Base-by-base conservation (phyloP, 2,329 filamentous ascomycete species). In the Ilyonectria destructans region DNA sequence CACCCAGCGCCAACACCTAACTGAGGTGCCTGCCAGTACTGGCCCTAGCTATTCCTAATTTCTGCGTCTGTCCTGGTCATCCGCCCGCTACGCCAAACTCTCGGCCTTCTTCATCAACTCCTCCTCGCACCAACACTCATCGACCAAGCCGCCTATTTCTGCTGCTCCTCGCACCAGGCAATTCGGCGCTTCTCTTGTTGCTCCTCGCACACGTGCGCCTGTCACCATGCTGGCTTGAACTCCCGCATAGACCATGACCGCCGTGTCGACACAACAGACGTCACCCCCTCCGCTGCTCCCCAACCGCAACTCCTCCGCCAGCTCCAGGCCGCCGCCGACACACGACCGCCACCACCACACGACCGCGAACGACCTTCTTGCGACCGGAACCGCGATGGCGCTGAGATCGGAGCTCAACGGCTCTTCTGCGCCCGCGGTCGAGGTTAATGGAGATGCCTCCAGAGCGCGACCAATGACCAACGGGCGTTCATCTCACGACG, bases 401-500 rank as follows among this genome's bases (percentile, higher is more conserved):
- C 72, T 76, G 64, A 76, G 76, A 75, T 74, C 77, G 48, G 79
- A 80, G 58, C 66, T 75, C 59, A 80, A 80, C 70, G 78, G 75
- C 58, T 77, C 76, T 62, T 72, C 75, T 66, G 68, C 78, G 66
- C 75, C 75, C 46, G 69, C 68, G 31, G 71, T 70, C 57, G 73
- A 75, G 33, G 69, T 71, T 54, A 80, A 78, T 67, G 77, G 78
- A 62, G 74, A 79, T 54, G 73, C 73, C 37, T 78, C 77, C 52
- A 74, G 77, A 52, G 78, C 77, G 68, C 74, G 71, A 37, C 71
- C 72, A 17, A 71, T 75, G 59, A 61, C 68, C 60, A 78, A 79
- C 65, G 77, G 75, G 68, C 76, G 70, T 66, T 72, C 72, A 67
- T 73, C 77, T 69, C 74, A 75, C 65, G 77, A 81, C 54, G 69